Evolutionary conservation across 371 early-diverging fungal genomes (phyloP), one percentile per base, ranked within the genome.

Genomic region (Phascolomyces articulosus): DNA sequence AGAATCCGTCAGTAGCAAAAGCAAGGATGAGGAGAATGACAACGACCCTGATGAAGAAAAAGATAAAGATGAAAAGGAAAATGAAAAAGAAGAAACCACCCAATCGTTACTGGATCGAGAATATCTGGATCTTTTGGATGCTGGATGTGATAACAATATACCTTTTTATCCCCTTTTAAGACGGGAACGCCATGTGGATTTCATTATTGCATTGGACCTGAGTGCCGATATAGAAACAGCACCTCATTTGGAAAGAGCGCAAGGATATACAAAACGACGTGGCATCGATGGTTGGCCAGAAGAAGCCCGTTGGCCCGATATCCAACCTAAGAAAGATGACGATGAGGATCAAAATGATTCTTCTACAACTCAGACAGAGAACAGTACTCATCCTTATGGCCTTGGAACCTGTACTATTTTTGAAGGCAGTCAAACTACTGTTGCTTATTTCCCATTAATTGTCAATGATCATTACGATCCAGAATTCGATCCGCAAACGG

Each of bases 61-160:
- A 4, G 56, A 31, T 31, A 18, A 28, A 31, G 31, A 55, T 28
- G 21, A 13, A 1, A 57, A 48, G 48, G 27, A 28, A n/a, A 28
- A 41, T 31, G 23, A 9, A 49, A 15, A 15, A 38, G 41, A 24
- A 53, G 20, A 47, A 38, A 51, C 40, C 24, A 49, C n/a, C n/a
- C n/a, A 9, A 2, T 49, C 24, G 7, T 49, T 49, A n/a, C 21
- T 49, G 9, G 51, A 49, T 23, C 51, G 51, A 24, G 51, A 49
- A 3, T 49, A 49, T 24, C 21, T 49, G 51, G 51, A 49, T 26
- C 13, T 49, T 2, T n/a, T 88, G 74, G 93, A 93, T 71, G 91
- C 91, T 13, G 93, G 91, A 1, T 79, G 88, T 79, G 88, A 90
- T 40, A 93, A 92, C 72, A 92, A 93, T 58, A 73, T 91, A 20